A percentile compares a stretch with the other conserved stretches of the same genome.
Evolutionary conservation across 495 filamentous ascomycete species (phyloP).

Genomic region (Thermochaetoides thermophila): DNA sequence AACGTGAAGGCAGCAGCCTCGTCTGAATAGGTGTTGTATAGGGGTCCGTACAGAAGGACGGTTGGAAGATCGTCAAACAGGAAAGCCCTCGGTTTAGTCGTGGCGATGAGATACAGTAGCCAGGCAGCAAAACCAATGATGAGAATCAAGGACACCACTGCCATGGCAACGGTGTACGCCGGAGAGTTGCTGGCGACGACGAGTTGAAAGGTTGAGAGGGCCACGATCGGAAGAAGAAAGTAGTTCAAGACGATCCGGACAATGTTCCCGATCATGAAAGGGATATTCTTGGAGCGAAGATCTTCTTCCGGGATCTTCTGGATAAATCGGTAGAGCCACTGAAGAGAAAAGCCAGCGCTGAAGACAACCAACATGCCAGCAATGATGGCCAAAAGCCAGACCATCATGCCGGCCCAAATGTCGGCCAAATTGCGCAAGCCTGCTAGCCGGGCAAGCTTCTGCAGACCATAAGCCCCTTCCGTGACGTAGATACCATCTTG

Average conservation of each 20-base stretch:
- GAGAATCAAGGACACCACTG: constrained; percentile 56
- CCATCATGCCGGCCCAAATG: constrained; percentile 83
- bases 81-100: constrained; percentile 64
- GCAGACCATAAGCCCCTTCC: constrained; percentile 58
- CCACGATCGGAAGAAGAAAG: constrained; percentile 72
- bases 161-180: constrained; percentile 51
- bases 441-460: constrained; percentile 65
- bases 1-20: constrained; percentile 71
- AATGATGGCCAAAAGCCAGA: constrained; percentile 70
- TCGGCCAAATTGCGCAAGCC: constrained; percentile 64
- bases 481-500: constrained; percentile 73
- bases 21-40: constrained; percentile 98
- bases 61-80: constrained; percentile 89
- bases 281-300: constrained; percentile 76
- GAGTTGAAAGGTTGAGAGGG: constrained; percentile 80
- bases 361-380: constrained; percentile 50
- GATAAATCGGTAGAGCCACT: constrained; percentile 58
- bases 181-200: constrained; percentile 57
- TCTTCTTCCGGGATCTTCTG: constrained; percentile 69
- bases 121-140: constrained; percentile 61
- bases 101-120: constrained; percentile 64
- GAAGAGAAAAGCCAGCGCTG: constrained; percentile 59
- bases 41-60: constrained; percentile 75
- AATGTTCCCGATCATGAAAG: constrained; percentile 79
- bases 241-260: constrained; percentile 85